Evolutionary conservation across 1,284 basidiomycete genomes (phyloP), one percentile per base, ranked within the genome.

Genomic region (Puccinia sorghi): DNA sequence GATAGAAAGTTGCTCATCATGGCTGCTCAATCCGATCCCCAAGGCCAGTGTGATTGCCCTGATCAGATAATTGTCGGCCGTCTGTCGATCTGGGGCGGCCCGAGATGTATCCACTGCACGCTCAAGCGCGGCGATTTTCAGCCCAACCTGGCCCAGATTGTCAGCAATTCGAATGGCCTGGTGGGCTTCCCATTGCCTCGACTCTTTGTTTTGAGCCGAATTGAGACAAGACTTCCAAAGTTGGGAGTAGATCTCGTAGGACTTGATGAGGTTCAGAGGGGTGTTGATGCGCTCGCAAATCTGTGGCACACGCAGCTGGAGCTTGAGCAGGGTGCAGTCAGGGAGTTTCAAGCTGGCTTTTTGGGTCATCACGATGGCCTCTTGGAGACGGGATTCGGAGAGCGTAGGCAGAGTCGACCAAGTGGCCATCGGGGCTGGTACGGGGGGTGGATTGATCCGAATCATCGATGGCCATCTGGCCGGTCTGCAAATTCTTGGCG

Each of bases 371-470:
- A 27, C 11, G 41, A 83, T 69, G 0, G 82, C 82, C 39, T 79
- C 79, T 32, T 80, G 72, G 71, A 83, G 81, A 74, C 82, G 82
- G 39, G 69, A 57, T 72, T 83, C 82, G 2, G 83, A 82, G 41
- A 81, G 79, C 72, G 81, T 81, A 83, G 3, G 81, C 82, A 0
- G 71, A 80, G 63, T 83, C 82, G 52, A 75, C 74, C 12, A 82
- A 80, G 20, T 72, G 80, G 12, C 41, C 56, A 1, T 80, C 63
- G 9, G 22, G 39, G 32, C 32, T 1, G 27, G 41, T 5, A n/a
- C 27, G 54, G 27, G 63, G 59, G 25, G 46, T 1, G 9, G 43
- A 32, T 61, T 69, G 63, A 37, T 75, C 72, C 0, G 50, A n/a
- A 4, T 48, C 32, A 32, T 32, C 56, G 25, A 79, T 3, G 9